phyloP scores from a whole-genome alignment of 345 rosid species.

The Corymbia maculata region DNA sequence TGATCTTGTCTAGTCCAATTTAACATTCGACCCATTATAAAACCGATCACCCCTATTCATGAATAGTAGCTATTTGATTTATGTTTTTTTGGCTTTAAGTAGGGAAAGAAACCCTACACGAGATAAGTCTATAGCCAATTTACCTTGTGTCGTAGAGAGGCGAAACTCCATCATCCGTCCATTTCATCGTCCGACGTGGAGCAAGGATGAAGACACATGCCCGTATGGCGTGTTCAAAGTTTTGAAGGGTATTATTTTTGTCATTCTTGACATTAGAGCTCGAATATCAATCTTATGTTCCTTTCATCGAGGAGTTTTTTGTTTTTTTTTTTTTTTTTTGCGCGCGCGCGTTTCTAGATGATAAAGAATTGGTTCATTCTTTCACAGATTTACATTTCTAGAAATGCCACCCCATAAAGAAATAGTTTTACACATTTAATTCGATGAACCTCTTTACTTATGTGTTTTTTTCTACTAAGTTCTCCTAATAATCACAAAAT shows the following conservation, averaged over 20 bases:
- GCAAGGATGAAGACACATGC: not conserved
- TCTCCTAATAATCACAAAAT: not conserved
- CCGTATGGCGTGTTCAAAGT: not conserved
- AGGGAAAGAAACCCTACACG: not conserved
- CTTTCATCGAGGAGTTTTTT: not conserved
- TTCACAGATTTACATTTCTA: not conserved
- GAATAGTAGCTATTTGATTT: not conserved
- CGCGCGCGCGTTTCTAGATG: not conserved
- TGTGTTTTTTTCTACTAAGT: not conserved
- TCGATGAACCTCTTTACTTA: not conserved
- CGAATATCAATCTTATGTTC: not conserved
- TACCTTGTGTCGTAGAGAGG: accelerated
- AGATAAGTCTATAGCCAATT: not conserved
- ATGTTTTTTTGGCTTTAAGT: not conserved
- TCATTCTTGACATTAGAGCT: not conserved
- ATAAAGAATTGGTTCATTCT: not conserved
- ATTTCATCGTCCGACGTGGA: not conserved
- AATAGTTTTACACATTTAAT: not conserved
- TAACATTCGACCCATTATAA: too few species aligned
- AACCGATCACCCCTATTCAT: not conserved
- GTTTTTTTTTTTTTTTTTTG: too few species aligned
- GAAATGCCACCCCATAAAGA: not conserved
- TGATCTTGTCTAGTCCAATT: too few species aligned
- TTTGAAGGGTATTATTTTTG: not conserved
- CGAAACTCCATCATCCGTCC: not conserved